phyloP scores from a whole-genome alignment of 2,329 filamentous ascomycete genomes.

The Ambrosiella xylebori region DNA sequence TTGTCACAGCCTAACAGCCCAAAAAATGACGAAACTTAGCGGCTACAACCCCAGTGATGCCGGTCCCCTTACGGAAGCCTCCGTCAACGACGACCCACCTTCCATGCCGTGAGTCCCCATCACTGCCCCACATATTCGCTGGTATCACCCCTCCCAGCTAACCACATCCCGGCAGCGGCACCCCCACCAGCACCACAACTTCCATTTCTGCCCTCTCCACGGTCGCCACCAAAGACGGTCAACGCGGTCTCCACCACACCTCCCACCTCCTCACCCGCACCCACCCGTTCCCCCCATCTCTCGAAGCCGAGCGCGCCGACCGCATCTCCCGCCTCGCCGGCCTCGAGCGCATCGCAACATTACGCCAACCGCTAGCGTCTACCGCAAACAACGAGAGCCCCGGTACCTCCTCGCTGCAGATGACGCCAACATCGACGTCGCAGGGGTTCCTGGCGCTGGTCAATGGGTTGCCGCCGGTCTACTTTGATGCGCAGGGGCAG shows the following conservation, averaged over 20 bases:
- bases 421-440: constrained; percentile 29
- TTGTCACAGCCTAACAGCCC: background rate
- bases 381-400: constrained; percentile 18
- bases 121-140: background rate
- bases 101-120: constrained; percentile 60
- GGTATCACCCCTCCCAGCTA: background rate
- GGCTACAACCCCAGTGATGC: background rate
- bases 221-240: constrained; percentile 90
- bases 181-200: constrained; percentile 80
- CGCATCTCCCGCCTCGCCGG: constrained; percentile 88
- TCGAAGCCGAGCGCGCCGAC: constrained; percentile 83
- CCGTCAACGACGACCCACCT: constrained; percentile 65
- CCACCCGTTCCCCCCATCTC: constrained; percentile 43
- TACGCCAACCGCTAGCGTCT: constrained; percentile 32
- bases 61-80: constrained; percentile 1
- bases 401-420: constrained; percentile 25
- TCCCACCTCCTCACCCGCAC: too few relatives aligned
- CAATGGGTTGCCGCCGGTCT: constrained; percentile 31
- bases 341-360: constrained; percentile 72
- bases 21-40: constrained; percentile 8
- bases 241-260: constrained; percentile 47
- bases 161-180: constrained; percentile 43
- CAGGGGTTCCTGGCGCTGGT: constrained; percentile 23
- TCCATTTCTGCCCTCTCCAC: constrained; percentile 84
- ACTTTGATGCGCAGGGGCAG: constrained; percentile 64